Conservation (phyloP, 169 alveolate genomes). For the Plasmodium ovale region DNA sequence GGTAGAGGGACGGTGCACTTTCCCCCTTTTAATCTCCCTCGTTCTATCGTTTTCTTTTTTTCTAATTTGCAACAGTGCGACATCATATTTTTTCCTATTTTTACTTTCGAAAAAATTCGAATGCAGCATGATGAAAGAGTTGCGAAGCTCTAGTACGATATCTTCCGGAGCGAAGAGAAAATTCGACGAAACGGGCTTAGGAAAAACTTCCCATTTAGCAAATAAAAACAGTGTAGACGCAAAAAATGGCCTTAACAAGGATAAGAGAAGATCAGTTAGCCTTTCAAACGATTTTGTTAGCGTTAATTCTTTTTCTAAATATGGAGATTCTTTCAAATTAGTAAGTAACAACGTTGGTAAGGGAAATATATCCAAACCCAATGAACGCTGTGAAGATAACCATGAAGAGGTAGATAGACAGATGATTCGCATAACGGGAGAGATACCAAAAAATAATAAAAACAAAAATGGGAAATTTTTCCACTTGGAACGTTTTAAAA, state of each 20-base stretch:
- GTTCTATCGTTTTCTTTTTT: background rate
- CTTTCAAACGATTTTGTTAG: slow-evolving; percentile 34
- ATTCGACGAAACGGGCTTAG: slow-evolving; percentile 1
- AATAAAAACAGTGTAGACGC: background rate
- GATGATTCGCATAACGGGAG: background rate
- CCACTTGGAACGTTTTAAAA: slow-evolving; percentile 8
- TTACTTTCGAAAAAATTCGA: background rate
- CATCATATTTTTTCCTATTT: background rate
- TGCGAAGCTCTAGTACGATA: slow-evolving; percentile 36
- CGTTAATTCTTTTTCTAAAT: slow-evolving; percentile 16
- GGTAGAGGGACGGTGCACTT: background rate
- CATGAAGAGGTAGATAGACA: background rate
- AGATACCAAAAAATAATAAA: background rate
- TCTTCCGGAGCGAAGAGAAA: slow-evolving; percentile 42
- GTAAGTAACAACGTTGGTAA: background rate
- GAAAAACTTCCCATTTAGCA: background rate
- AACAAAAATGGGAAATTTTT: background rate
- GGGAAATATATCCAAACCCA: no score
- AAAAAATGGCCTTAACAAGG: slow-evolving; percentile 8
- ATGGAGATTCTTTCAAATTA: slow-evolving; percentile 8
- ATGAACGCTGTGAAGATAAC: background rate
- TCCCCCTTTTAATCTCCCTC: background rate
- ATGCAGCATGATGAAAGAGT: background rate
- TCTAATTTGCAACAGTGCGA: background rate
- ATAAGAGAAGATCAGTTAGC: slow-evolving; percentile 40